Conservation (phyloP, 257 asterid genomes). For the Solanum chmielewskii region DNA sequence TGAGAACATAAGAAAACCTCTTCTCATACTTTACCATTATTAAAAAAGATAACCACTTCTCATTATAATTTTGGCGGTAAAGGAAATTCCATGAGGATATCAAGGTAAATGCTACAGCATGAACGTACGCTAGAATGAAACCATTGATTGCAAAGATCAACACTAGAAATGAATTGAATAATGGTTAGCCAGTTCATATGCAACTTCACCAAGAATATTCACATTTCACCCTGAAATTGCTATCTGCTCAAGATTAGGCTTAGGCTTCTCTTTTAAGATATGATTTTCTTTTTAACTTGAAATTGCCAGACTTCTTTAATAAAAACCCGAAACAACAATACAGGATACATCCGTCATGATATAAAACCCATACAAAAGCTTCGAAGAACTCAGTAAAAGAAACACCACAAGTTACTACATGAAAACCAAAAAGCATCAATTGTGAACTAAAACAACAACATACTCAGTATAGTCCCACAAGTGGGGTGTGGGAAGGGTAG, state of each 20-base stretch:
- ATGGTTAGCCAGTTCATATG: neutral
- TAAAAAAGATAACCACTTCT: neutral
- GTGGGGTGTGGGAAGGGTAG: neutral
- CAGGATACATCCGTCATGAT: neutral
- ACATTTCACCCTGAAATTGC: neutral
- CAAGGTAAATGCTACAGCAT: neutral
- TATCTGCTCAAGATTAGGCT: neutral
- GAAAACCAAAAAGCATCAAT: neutral
- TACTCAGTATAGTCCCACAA: neutral
- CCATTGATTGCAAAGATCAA: neutral
- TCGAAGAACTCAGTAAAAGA: neutral
- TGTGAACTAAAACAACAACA: neutral
- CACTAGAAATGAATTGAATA: neutral
- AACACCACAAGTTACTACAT: neutral
- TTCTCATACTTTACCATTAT: neutral
- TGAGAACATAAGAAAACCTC: neutral
- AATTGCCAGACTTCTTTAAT: neutral
- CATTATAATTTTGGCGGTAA: neutral
- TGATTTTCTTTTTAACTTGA: neutral
- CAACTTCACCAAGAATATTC: neutral
- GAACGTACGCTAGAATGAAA: neutral
- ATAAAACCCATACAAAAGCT: neutral
- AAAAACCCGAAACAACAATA: neutral
- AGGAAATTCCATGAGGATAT: neutral
- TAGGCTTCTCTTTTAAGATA: neutral